phyloP scores from a whole-genome alignment of 2,329 filamentous ascomycete species.

The Biscogniauxia sp. region DNA sequence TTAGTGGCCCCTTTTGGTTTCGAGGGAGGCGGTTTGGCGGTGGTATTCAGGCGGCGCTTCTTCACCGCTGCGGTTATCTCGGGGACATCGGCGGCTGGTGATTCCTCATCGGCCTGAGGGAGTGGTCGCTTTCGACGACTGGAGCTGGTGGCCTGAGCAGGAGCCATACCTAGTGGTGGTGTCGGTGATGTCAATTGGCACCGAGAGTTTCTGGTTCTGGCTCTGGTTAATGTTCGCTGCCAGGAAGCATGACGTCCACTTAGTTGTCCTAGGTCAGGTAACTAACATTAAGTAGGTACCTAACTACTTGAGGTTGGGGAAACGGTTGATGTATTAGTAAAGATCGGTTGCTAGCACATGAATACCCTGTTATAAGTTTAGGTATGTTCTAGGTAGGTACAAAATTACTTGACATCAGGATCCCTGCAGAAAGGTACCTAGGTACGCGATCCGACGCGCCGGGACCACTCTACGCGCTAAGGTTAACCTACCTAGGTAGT shows the following conservation, averaged over 20 bases:
- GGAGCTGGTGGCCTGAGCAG: constrained; percentile 19
- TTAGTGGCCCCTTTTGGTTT: constrained; percentile 20
- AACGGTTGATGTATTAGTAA: too few species aligned
- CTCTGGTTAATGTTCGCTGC: background rate
- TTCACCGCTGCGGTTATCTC: constrained; percentile 21
- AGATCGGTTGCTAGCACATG: background rate
- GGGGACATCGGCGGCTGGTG: constrained; percentile 21
- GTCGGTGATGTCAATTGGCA: background rate
- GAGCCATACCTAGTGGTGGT: constrained; percentile 17
- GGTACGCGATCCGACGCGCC: background rate
- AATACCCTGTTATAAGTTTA: too few species aligned
- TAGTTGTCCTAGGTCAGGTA: background rate
- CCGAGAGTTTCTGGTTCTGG: too few species aligned
- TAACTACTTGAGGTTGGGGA: too few species aligned
- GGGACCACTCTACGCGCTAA: background rate
- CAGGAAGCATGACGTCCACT: background rate
- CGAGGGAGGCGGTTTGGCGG: constrained; percentile 21
- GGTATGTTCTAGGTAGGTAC: too few species aligned
- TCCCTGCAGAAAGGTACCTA: background rate
- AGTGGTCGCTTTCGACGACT: constrained; percentile 27
- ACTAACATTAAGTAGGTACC: too few species aligned
- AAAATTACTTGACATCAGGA: background rate
- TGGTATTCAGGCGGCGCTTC: constrained; percentile 20
- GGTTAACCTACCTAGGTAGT: background rate
- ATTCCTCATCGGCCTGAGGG: constrained; percentile 20